These are phyloP conservation scores for Cryptosporidium canis DNA, from an alignment of 169 alveolate genomes.

Conservation along the genomic window DNA sequence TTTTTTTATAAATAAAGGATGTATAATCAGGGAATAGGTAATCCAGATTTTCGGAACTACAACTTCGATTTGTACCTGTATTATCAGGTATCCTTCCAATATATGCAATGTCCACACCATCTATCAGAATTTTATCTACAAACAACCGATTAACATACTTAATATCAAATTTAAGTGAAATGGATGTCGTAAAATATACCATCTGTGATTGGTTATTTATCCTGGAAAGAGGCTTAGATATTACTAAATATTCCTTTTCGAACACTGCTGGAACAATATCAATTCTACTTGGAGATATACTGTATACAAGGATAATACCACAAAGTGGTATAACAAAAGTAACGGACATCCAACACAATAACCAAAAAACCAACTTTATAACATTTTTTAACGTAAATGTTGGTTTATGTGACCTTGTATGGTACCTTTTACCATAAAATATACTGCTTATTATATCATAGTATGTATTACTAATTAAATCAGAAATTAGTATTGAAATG, in stretches of 20 bases:
- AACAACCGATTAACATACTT: slow-evolving; percentile 33
- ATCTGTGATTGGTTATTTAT: background rate
- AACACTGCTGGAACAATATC: slow-evolving; percentile 58
- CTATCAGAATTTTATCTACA: slow-evolving; percentile 22
- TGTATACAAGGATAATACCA: slow-evolving; percentile 37
- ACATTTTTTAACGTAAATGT: background rate
- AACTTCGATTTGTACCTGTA: background rate
- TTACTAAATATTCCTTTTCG: slow-evolving; percentile 19
- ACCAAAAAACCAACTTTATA: background rate
- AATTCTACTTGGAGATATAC: slow-evolving; percentile 43
- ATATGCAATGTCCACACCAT: slow-evolving; percentile 56
- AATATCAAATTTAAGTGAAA: slow-evolving; percentile 39
- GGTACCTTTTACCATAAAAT: slow-evolving; percentile 33
- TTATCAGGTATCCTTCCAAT: slow-evolving; percentile 30
- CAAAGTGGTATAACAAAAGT: slow-evolving; percentile 45
- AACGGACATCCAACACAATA: slow-evolving; percentile 42
- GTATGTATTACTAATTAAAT: background rate
- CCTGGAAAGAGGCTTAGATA: slow-evolving; percentile 43
- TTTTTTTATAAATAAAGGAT: background rate
- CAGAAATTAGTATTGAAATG: background rate
- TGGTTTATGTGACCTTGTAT: slow-evolving; percentile 3
- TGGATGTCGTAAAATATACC: slow-evolving; percentile 31
- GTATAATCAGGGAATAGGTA: slow-evolving; percentile 43
- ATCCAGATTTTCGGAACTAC: slow-evolving; percentile 35
- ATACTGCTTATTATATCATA: slow-evolving; percentile 60